Conservation (phyloP, 129 eudicot species). For the Lonicera japonica region DNA sequence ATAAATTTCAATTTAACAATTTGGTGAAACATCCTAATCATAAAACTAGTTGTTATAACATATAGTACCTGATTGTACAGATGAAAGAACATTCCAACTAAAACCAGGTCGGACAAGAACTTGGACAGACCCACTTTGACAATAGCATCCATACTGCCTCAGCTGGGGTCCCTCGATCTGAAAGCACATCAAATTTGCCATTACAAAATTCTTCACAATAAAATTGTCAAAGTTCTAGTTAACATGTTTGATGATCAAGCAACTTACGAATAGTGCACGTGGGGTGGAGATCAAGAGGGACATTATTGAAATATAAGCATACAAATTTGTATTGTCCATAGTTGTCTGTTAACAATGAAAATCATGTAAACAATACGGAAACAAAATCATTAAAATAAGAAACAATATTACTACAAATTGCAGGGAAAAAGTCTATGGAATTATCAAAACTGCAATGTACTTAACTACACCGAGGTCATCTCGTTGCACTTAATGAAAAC, state of each 20-base stretch:
- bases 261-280: constrained; percentile 50
- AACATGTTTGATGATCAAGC: constrained; percentile 7
- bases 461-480: too few relatives aligned
- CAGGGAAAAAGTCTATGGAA: not conserved
- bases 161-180: constrained; percentile 55
- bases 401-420: not conserved
- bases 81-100: constrained; percentile 61
- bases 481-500: too few relatives aligned
- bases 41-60: too few relatives aligned
- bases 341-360: constrained; percentile 37
- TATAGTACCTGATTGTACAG: constrained; percentile 51
- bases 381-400: not conserved
- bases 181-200: not conserved
- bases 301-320: constrained; percentile 53
- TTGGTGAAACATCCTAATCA: too few relatives aligned
- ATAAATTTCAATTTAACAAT: too few relatives aligned
- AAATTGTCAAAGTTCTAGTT: not conserved
- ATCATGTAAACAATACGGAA: constrained; percentile 16
- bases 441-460: too few relatives aligned
- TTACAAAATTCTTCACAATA: too few relatives aligned
- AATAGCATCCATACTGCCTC: constrained; percentile 53
- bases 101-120: constrained; percentile 43
- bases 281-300: constrained; percentile 53
- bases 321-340: constrained; percentile 56
- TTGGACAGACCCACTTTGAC: constrained; percentile 49